Evolutionary conservation across 2,329 filamentous ascomycete genomes (phyloP), one percentile per base, ranked within the genome.

Genomic region (Alternaria sp.): DNA sequence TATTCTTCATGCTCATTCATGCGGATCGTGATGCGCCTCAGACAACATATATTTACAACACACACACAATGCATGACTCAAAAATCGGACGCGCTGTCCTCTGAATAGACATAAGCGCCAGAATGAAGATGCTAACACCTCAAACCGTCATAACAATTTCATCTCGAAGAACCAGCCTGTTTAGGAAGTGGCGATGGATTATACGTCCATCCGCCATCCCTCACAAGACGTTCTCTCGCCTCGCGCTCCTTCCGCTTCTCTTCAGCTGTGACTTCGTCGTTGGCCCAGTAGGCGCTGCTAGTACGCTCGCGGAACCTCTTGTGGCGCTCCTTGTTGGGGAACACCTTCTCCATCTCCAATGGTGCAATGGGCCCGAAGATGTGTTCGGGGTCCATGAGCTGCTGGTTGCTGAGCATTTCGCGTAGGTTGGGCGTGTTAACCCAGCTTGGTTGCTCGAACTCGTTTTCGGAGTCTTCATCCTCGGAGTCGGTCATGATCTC

Each of bases 401-500:
- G 94, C 77, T 99, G 96, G 51, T 88, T 85, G 60, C 90, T 86
- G 27, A 99, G 86, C 57, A 92, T 87, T 54, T 87, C 84, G 18
- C 90, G 88, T 46, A 99, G 86, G 65, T 92, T 90, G 11, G 94
- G 94, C 3, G 92, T 92, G 74, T 97, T 91, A 5, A 93, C 93
- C 95, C 95, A 99, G 8, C 88, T 87, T 3, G 93, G 92, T 16
- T 92, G 87, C 55, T 81, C 83, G 72, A 92, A 89, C 34, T 85
- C 85, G 14, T 88, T 86, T 44, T 86, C 84, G 3, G 85, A 87
- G 62, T 94, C 91, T 50, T 94, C 91, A 60, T 97, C 92, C 72
- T 97, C 94, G 30, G 93, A 93, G 75, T 99, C 96, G 1, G 95
- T 98, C 65, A 93, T 89, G 69, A 99, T 98, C 69, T 99, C 95